These are phyloP conservation scores for Didymella arachidicola DNA, from an alignment of 2,329 filamentous ascomycete genomes.

Conservation along the genomic window DNA sequence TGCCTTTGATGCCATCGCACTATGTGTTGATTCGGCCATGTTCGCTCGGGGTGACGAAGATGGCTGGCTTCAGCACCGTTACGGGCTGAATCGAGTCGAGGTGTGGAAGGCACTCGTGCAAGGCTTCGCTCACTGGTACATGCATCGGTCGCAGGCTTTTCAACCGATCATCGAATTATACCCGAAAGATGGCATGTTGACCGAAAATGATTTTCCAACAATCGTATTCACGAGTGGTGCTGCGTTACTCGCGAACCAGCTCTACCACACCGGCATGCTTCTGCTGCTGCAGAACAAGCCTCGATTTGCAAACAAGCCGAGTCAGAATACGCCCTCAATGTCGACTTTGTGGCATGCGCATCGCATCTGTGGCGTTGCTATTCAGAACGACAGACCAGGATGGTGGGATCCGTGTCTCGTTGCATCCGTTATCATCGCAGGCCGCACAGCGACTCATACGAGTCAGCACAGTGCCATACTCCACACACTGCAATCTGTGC, in stretches of 20 bases:
- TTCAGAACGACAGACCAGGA: neutral
- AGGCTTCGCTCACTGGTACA: neutral
- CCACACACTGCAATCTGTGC: neutral
- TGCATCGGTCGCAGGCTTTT: neutral
- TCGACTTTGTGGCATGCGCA: neutral
- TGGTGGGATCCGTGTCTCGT: neutral
- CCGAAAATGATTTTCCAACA: slow-evolving; percentile 25
- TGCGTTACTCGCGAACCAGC: slow-evolving; percentile 59
- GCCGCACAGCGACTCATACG: neutral
- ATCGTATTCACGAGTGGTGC: slow-evolving; percentile 58
- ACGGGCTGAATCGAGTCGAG: neutral
- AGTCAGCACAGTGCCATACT: neutral
- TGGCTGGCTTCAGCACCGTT: neutral
- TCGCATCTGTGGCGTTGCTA: neutral
- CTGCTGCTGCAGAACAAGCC: slow-evolving; percentile 58
- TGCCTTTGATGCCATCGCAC: neutral
- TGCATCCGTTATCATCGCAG: neutral
- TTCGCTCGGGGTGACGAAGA: neutral
- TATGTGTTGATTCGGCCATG: neutral
- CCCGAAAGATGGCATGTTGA: neutral
- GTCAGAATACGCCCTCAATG: neutral
- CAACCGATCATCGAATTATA: neutral
- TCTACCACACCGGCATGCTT: slow-evolving; percentile 65
- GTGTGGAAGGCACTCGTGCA: neutral
- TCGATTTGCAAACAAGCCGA: neutral